A percentile compares a stretch with the other conserved stretches of the same genome.
phyloP scores from a whole-genome alignment of 345 rosid genomes.

The Erucastrum elatum region DNA sequence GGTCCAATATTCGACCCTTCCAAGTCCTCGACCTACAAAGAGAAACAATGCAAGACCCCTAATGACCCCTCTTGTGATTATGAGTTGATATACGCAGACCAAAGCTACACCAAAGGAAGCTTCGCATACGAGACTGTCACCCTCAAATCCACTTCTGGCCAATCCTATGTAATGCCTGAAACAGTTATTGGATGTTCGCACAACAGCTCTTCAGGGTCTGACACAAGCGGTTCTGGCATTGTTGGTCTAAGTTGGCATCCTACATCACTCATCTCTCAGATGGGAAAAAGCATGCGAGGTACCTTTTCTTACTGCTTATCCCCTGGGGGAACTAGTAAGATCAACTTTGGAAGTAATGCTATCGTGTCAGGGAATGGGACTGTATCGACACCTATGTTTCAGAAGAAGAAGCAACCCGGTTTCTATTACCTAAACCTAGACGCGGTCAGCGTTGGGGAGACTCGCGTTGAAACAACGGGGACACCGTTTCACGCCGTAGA shows the following conservation, averaged over 20 bases:
- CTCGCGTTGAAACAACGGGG: constrained; percentile 13
- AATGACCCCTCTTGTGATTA: constrained; percentile 1
- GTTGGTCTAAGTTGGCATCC: constrained; percentile 11
- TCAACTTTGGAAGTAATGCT: constrained; percentile 4
- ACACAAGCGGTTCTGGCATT: background rate
- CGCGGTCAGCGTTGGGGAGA: constrained; percentile 1
- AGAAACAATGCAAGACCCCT: background rate
- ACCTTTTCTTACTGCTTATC: constrained; percentile 19
- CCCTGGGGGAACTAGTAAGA: constrained; percentile 18
- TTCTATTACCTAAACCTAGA: constrained; percentile 26
- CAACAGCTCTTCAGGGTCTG: background rate
- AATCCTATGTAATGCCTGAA: constrained; percentile 13
- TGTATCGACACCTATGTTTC: constrained; percentile 3
- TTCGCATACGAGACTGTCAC: constrained; percentile 1
- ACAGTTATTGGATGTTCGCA: constrained; percentile 18
- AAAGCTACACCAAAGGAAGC: background rate
- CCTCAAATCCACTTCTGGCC: constrained; percentile 17
- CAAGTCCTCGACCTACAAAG: background rate
- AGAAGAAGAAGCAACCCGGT: background rate
- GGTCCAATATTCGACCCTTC: constrained; percentile 22
- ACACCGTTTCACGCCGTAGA: constrained; percentile 13
- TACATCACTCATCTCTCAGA: constrained; percentile 13
- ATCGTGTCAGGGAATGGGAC: constrained; percentile 9
- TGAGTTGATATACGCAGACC: background rate
- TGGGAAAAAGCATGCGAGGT: background rate